A percentile compares a stretch with the other conserved stretches of the same genome.
These are phyloP conservation scores for Conticribra weissflogii DNA, from an alignment of 108 stramenopile genomes.

Conservation along the genomic window DNA sequence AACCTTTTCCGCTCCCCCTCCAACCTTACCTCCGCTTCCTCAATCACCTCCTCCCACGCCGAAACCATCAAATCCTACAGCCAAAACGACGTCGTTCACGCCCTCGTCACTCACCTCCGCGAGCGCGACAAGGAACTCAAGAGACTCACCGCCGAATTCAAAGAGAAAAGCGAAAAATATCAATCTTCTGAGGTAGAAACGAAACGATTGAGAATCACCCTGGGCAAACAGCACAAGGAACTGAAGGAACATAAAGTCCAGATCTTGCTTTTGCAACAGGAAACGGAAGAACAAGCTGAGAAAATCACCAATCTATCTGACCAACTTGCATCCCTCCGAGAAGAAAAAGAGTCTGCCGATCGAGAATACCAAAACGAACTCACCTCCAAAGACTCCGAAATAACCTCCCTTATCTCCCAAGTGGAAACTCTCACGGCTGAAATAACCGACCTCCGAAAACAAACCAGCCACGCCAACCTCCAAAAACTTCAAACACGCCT, in stretches of 20 bases:
- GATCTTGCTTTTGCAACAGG: too few relatives aligned
- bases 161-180: slow-evolving; percentile 7
- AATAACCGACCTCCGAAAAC: neutral
- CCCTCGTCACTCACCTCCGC: slow-evolving; percentile 37
- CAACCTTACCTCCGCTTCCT: neutral
- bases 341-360: too few relatives aligned
- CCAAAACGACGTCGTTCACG: slow-evolving; percentile 35
- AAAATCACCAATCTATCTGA: too few relatives aligned
- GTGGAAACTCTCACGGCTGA: neutral
- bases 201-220: slow-evolving; percentile 12
- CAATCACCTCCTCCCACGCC: neutral
- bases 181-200: slow-evolving; percentile 21
- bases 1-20: neutral
- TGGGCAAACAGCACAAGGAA: too few relatives aligned
- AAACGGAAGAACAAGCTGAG: too few relatives aligned
- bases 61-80: slow-evolving; percentile 15
- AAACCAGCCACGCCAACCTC: neutral
- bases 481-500: neutral
- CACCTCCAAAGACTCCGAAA: slow-evolving; percentile 34
- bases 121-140: slow-evolving; percentile 32
- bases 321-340: slow-evolving; percentile 11
- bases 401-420: slow-evolving; percentile 13
- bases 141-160: slow-evolving; percentile 18
- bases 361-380: too few relatives aligned
- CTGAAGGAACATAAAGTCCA: too few relatives aligned